Evolutionary conservation across 2,329 filamentous ascomycete genomes (phyloP).

Genomic region (Monilinia vaccinii-corymbosi): DNA sequence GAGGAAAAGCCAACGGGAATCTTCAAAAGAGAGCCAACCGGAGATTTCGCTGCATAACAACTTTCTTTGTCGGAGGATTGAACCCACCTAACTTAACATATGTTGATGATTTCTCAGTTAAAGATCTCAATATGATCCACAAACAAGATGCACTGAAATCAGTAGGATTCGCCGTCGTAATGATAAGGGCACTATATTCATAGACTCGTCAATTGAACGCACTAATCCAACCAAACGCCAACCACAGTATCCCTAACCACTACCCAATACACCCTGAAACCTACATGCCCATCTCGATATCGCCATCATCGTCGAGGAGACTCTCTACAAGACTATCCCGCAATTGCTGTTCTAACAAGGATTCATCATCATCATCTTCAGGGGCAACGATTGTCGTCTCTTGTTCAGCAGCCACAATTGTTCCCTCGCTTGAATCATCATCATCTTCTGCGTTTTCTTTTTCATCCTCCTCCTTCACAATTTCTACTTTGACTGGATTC

Average conservation of each 20-base stretch:
- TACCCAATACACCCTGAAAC: not conserved
- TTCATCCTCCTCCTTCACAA: not conserved
- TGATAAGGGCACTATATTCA: not conserved
- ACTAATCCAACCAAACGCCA: constrained; percentile 21
- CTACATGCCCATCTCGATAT: constrained; percentile 10
- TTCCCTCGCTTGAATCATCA: not conserved
- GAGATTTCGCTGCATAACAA: too few relatives aligned
- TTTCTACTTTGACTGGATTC: not conserved
- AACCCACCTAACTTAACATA: not conserved
- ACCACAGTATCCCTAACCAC: not conserved
- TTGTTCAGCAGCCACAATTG: not conserved
- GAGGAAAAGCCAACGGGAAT: too few relatives aligned
- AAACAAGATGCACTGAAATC: not conserved
- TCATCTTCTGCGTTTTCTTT: not conserved
- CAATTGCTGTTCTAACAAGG: not conserved
- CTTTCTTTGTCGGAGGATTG: not conserved
- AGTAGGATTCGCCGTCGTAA: not conserved
- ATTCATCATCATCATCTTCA: not conserved
- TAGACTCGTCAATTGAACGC: not conserved
- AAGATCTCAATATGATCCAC: not conserved
- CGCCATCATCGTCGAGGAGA: constrained; percentile 9
- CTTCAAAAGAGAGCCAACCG: too few relatives aligned
- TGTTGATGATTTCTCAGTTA: not conserved
- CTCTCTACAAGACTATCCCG: constrained; percentile 5
- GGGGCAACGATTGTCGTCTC: not conserved